Percentiles rank a stretch among this genome's conserved stretches.
Evolutionary conservation across 208 protist genomes (phyloP).

Genomic region (Novymonas esmeraldas): DNA sequence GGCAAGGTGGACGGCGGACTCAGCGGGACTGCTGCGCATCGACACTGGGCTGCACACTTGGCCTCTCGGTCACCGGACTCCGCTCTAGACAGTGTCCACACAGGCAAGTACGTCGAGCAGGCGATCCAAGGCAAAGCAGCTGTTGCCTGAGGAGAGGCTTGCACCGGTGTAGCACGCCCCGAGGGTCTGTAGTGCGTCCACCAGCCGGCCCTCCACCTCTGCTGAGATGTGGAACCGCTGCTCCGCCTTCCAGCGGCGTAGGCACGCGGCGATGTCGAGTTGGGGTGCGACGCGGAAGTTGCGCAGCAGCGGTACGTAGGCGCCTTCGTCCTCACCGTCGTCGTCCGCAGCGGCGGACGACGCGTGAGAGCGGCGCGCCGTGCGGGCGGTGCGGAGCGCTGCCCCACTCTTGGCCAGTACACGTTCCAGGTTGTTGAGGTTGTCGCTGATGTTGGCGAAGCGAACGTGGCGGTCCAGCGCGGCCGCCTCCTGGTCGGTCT

Average conservation of each 20-base stretch:
- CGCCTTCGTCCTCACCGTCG: slow-evolving; percentile 13
- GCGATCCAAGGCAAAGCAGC: slow-evolving; percentile 17
- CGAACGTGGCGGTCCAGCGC: slow-evolving; percentile 18
- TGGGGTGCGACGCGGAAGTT: slow-evolving; percentile 14
- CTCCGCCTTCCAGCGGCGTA: slow-evolving; percentile 25
- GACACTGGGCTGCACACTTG: no score
- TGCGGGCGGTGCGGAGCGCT: slow-evolving; percentile 25
- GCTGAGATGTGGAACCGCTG: slow-evolving; percentile 24
- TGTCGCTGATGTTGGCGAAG: slow-evolving; percentile 23
- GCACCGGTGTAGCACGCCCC: slow-evolving; percentile 21
- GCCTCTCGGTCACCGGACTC: not conserved
- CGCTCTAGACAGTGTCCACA: slow-evolving; percentile 18
- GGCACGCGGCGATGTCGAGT: slow-evolving; percentile 21
- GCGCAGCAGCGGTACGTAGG: slow-evolving; percentile 27
- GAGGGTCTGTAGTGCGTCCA: slow-evolving; percentile 14
- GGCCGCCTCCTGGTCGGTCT: slow-evolving; percentile 18
- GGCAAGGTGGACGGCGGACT: no score
- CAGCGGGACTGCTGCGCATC: no score
- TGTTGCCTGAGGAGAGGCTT: not conserved
- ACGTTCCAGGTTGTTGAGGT: slow-evolving; percentile 33
- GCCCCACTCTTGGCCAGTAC: slow-evolving; percentile 24
- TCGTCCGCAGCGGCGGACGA: not conserved
- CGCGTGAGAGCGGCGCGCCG: slow-evolving; percentile 13
- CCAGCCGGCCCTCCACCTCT: slow-evolving; percentile 20
- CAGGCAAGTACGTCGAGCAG: slow-evolving; percentile 31